Base-by-base conservation (phyloP, 169 alveolate species). In the Plasmodium fragile region DNA sequence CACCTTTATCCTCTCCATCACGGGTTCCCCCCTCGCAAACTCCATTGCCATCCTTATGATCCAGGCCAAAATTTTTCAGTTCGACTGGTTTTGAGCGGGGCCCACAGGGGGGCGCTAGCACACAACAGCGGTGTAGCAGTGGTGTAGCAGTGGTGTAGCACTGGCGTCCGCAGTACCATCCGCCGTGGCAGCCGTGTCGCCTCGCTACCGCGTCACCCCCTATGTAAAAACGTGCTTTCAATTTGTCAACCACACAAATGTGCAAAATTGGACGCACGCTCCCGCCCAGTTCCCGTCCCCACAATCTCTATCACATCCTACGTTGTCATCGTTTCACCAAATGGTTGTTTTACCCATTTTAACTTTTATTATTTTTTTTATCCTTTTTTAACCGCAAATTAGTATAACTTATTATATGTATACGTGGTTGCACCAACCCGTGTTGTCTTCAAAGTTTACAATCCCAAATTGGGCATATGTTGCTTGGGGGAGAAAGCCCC, bases 1-100 rank as follows among this genome's bases (percentile, higher is more conserved):
- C 70, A 85, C 93, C n/a, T 85, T 85, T 16, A 85, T 73, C 53
- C 81, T 85, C 34, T 85, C 93, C 80, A 73, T 85, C 18, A 85
- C 93, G 39, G 93, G 93, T 85, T 85, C 93, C 39, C 93, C 93
- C 16, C 59, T 85, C 25, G 43, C 93, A 11, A 85, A 85, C 43
- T 73, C 93, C 65, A 73, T 85, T 32, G 93, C 93, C 34, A 85
- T 85, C 65, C 84, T 85, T 41, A 85, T 85, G 93, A 85, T 85
- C 3, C 93, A 85, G 41, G 83, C 93, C 32, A 85, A 85, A 85
- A 85, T 85, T n/a, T 85, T 85, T 53, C 83, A 85, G 32, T 85
- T 85, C 79, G 93, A 85, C 45, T 85, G 93, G 93, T 85, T 85
- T 65, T 85, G 70, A 70, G 43, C n/a, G 3, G 22, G 59, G 10